Evolutionary conservation across 441 rosid genomes (phyloP).

Genomic region (Mallotus repandus): DNA sequence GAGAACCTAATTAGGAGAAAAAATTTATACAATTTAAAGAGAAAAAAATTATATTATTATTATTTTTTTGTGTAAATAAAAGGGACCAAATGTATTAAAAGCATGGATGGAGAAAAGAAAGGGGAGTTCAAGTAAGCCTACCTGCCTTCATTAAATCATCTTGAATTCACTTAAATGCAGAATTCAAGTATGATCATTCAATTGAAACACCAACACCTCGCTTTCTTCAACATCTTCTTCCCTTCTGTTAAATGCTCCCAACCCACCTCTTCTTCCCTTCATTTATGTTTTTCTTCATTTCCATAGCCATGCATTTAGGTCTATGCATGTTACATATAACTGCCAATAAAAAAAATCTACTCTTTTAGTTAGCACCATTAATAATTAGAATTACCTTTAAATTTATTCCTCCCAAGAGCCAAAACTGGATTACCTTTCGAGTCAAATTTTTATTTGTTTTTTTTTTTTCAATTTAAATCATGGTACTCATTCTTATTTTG

Average conservation of each 20-base stretch:
- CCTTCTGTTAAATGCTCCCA: constrained; percentile 43
- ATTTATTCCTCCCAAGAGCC: too few species aligned
- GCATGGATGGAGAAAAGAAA: constrained; percentile 29
- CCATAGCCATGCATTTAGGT: not conserved
- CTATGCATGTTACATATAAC: too few species aligned
- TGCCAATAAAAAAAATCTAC: not conserved
- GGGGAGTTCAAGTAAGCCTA: constrained; percentile 29
- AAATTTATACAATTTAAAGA: not conserved
- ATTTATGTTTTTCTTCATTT: constrained; percentile 34
- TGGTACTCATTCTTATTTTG: too few species aligned
- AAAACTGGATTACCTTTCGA: too few species aligned
- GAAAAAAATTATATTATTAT: too few species aligned
- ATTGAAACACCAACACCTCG: constrained; percentile 33
- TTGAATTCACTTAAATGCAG: constrained; percentile 63
- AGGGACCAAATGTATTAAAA: constrained; percentile 24
- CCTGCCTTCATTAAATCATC: constrained; percentile 62
- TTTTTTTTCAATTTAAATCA: too few species aligned
- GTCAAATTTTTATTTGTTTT: too few species aligned
- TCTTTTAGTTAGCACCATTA: not conserved
- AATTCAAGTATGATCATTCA: constrained; percentile 52
- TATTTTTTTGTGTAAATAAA: too few species aligned
- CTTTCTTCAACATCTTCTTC: constrained; percentile 36
- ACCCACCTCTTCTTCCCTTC: constrained; percentile 50
- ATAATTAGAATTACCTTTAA: not conserved
- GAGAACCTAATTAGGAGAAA: too few species aligned